Conservation (phyloP, 192 early-diverging fungal genomes). For the Backusella mclennaniae region DNA sequence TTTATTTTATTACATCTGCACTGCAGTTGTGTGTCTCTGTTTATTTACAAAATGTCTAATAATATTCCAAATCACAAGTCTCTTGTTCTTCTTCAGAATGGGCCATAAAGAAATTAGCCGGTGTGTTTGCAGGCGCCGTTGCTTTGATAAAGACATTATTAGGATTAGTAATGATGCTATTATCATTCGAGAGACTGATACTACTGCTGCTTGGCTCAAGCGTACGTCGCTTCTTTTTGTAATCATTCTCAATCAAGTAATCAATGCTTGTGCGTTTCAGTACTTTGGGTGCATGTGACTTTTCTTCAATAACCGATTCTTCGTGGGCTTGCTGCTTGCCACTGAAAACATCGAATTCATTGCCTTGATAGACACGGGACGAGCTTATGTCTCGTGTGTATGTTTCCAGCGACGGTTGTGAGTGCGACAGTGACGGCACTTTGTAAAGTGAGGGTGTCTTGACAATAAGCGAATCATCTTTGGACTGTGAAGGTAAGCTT, state of each 20-base stretch:
- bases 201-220: neutral
- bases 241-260: neutral
- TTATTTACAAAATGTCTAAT: neutral
- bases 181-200: neutral
- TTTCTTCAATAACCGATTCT: neutral
- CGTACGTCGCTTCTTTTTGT: neutral
- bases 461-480: neutral
- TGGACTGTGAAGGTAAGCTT: neutral
- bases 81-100: neutral
- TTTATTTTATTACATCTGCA: neutral
- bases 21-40: too few species aligned
- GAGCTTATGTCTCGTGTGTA: neutral
- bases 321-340: neutral
- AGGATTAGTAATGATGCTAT: neutral
- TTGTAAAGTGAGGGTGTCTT: neutral
- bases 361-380: neutral
- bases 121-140: conserved; percentile 1
- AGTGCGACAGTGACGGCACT: neutral
- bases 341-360: conserved; percentile 4
- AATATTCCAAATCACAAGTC: neutral
- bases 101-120: neutral
- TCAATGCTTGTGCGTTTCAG: neutral
- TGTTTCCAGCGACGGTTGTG: neutral
- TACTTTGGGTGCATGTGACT: neutral
- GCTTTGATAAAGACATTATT: neutral